These are phyloP conservation scores for Colletotrichum liriopes DNA, from an alignment of 2,329 filamentous ascomycete genomes.

Conservation along the genomic window DNA sequence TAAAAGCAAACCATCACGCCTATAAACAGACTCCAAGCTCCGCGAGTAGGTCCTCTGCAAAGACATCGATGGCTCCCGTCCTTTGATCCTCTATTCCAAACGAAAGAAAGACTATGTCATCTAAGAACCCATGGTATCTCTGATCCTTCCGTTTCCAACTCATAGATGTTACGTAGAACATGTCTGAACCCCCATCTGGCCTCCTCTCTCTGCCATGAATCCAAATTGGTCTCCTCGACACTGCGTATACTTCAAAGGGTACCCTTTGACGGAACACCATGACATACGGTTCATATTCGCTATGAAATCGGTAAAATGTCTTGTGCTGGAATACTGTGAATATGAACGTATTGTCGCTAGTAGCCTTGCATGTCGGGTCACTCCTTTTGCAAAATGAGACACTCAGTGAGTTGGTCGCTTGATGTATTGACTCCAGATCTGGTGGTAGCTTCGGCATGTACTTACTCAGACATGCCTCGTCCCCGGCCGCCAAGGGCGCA, in stretches of 20 bases:
- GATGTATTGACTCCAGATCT: constrained; percentile 66
- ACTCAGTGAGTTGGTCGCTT: constrained; percentile 72
- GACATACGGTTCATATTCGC: constrained; percentile 70
- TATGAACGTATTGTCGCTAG: constrained; percentile 67
- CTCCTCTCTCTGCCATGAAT: constrained; percentile 63
- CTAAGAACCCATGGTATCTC: constrained; percentile 70
- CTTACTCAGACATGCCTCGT: constrained; percentile 62
- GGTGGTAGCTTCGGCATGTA: constrained; percentile 59
- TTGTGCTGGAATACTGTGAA: constrained; percentile 71
- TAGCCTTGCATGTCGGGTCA: constrained; percentile 60
- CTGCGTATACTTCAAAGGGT: constrained; percentile 66
- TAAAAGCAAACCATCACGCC: neutral
- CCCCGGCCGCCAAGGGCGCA: constrained; percentile 55
- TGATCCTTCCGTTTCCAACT: constrained; percentile 66
- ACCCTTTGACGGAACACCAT: constrained; percentile 64
- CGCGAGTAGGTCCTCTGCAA: constrained; percentile 63
- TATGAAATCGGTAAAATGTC: constrained; percentile 62
- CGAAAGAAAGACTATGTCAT: constrained; percentile 68
- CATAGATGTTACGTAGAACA: constrained; percentile 72
- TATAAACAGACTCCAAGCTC: constrained; percentile 45
- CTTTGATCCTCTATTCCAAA: constrained; percentile 71
- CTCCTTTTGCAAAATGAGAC: constrained; percentile 68
- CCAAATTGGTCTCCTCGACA: constrained; percentile 69
- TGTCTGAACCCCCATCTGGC: constrained; percentile 60
- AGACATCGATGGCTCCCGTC: constrained; percentile 66